A percentile compares a stretch with the other conserved stretches of the same genome.
Evolutionary conservation across 2,329 filamentous ascomycete genomes (phyloP).

Genomic region (Spiromastix sp.): DNA sequence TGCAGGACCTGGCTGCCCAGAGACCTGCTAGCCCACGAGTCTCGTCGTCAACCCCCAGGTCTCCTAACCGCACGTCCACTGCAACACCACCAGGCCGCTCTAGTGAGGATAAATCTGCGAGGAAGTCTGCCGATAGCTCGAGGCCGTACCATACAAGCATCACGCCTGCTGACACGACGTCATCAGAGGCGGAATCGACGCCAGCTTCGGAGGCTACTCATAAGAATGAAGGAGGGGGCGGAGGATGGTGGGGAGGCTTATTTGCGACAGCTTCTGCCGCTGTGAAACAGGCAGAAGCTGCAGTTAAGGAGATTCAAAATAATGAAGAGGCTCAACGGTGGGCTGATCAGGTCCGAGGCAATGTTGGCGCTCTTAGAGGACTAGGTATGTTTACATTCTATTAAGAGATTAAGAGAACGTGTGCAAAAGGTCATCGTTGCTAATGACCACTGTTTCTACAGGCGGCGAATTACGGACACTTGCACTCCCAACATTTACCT

Average conservation of each 20-base stretch:
- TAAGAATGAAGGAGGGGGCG: constrained; percentile 45
- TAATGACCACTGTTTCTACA: constrained; percentile 26
- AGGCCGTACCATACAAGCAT: constrained; percentile 61
- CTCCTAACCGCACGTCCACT: constrained; percentile 43
- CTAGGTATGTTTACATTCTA: constrained; percentile 62
- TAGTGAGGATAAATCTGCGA: constrained; percentile 54
- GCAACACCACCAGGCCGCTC: constrained; percentile 43
- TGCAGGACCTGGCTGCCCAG: constrained; percentile 68
- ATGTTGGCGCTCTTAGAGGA: constrained; percentile 66
- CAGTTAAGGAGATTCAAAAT: constrained; percentile 88
- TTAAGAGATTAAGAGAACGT: too few species aligned
- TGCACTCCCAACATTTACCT: constrained; percentile 88
- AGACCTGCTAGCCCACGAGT: constrained; percentile 64
- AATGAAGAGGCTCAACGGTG: constrained; percentile 95
- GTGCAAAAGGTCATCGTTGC: too few species aligned
- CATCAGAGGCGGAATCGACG: constrained; percentile 37
- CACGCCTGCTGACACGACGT: constrained; percentile 47
- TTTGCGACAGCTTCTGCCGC: constrained; percentile 63
- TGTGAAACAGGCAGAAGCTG: constrained; percentile 83
- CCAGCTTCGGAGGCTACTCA: constrained; percentile 46
- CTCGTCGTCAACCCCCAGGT: constrained; percentile 38
- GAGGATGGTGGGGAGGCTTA: constrained; percentile 83
- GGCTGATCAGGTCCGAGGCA: constrained; percentile 87
- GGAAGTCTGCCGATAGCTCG: constrained; percentile 71
- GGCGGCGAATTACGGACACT: constrained; percentile 78